Evolutionary conservation across 2,329 filamentous ascomycete genomes (phyloP).

Genomic region (Epicoccum nigrum): DNA sequence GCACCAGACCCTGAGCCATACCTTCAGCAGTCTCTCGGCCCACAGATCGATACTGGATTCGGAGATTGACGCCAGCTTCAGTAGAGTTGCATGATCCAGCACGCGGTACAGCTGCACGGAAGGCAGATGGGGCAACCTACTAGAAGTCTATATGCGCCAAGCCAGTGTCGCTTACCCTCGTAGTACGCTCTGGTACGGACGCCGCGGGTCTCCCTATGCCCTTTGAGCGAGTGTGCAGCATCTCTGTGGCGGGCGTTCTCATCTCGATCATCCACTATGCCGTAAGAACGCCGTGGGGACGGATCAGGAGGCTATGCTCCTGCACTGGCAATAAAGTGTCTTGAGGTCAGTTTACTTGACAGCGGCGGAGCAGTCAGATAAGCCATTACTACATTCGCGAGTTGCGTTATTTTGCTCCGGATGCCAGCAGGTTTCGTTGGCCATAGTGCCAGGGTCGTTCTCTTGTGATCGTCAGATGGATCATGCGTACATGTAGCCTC

Average conservation of each 20-base stretch:
- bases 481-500: not conserved
- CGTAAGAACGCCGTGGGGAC: not conserved
- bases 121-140: not conserved
- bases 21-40: not conserved
- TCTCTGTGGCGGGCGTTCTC: not conserved
- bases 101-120: not conserved
- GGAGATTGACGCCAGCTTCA: conserved; percentile 15
- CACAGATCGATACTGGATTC: conserved; percentile 2
- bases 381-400: not conserved
- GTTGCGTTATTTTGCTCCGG: not conserved
- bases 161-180: not conserved
- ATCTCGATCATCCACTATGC: not conserved
- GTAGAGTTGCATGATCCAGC: conserved; percentile 9
- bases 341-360: too few relatives aligned
- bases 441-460: too few relatives aligned
- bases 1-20: conserved; percentile 12
- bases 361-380: not conserved
- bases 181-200: not conserved
- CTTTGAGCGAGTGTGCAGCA: not conserved
- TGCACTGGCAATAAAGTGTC: too few relatives aligned
- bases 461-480: too few relatives aligned
- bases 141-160: conserved; percentile 9
- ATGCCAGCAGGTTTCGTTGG: too few relatives aligned
- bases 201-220: not conserved
- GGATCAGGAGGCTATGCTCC: not conserved